phyloP scores from a whole-genome alignment of 345 rosid species.

The Leavenworthia alabamica region DNA sequence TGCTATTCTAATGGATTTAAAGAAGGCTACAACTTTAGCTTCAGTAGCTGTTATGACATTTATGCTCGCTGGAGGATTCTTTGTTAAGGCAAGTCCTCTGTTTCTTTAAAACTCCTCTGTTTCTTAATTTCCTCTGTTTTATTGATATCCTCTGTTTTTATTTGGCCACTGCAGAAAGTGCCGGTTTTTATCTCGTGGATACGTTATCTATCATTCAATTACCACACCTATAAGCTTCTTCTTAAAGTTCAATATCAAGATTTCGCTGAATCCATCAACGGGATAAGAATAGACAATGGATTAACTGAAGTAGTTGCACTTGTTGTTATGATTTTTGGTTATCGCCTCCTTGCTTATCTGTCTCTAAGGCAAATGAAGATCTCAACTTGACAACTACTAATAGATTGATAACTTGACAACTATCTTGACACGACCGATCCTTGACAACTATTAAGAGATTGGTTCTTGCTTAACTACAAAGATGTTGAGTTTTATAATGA shows the following conservation, averaged over 20 bases:
- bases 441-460: conserved; percentile 11
- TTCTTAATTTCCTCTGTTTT: background rate
- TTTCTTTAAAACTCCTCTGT: background rate
- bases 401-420: too few species aligned
- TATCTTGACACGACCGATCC: conserved; percentile 20
- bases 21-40: conserved; percentile 89
- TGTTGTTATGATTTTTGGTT: conserved; percentile 85
- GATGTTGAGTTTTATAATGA: conserved; percentile 11
- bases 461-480: conserved; percentile 14
- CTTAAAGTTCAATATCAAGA: conserved; percentile 75
- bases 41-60: conserved; percentile 96
- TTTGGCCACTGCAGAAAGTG: conserved; percentile 49
- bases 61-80: conserved; percentile 93
- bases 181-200: conserved; percentile 88
- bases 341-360: conserved; percentile 80
- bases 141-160: background rate
- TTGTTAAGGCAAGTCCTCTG: conserved; percentile 55
- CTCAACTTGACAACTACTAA: conserved; percentile 14
- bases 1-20: conserved; percentile 83
- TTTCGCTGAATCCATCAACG: conserved; percentile 38
- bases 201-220: conserved; percentile 89
- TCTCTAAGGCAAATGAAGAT: conserved; percentile 69
- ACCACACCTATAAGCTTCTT: conserved; percentile 91
- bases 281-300: conserved; percentile 56
- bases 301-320: conserved; percentile 59